phyloP scores from a whole-genome alignment of 768 basidiomycete genomes.

The Auriscalpium microsporum region DNA sequence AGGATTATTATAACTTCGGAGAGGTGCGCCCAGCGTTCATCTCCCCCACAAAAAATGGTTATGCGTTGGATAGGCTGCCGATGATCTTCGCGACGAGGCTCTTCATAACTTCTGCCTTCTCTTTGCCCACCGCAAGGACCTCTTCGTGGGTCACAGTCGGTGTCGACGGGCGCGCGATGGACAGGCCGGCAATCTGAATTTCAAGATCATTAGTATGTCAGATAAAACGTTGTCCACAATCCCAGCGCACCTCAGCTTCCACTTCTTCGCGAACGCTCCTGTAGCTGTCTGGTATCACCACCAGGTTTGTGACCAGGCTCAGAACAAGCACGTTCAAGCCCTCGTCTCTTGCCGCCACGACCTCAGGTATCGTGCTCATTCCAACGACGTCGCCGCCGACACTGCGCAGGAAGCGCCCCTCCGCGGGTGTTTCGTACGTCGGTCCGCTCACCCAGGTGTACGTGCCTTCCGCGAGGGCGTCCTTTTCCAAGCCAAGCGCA shows the following conservation, averaged over 20 bases:
- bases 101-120: constrained; percentile 68
- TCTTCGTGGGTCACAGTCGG: constrained; percentile 70
- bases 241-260: constrained; percentile 55
- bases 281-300: constrained; percentile 63
- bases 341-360: constrained; percentile 69
- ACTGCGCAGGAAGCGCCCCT: constrained; percentile 65
- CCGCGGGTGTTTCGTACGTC: constrained; percentile 84
- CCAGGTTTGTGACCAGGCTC: constrained; percentile 80
- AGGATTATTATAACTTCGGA: too few relatives aligned
- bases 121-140: constrained; percentile 55
- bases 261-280: constrained; percentile 68
- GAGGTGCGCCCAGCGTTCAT: too few relatives aligned
- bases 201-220: constrained; percentile 1
- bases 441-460: constrained; percentile 91
- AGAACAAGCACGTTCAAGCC: constrained; percentile 70
- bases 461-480: constrained; percentile 67
- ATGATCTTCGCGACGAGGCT: constrained; percentile 60
- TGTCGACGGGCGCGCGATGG: constrained; percentile 30
- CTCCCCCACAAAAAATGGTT: background rate
- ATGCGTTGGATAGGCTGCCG: background rate
- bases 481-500: constrained; percentile 41
- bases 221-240: background rate
- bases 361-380: constrained; percentile 91
- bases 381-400: constrained; percentile 88
- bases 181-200: constrained; percentile 52